These are phyloP conservation scores for Terfezia claveryi DNA, from an alignment of 495 filamentous ascomycete species.

Conservation along the genomic window DNA sequence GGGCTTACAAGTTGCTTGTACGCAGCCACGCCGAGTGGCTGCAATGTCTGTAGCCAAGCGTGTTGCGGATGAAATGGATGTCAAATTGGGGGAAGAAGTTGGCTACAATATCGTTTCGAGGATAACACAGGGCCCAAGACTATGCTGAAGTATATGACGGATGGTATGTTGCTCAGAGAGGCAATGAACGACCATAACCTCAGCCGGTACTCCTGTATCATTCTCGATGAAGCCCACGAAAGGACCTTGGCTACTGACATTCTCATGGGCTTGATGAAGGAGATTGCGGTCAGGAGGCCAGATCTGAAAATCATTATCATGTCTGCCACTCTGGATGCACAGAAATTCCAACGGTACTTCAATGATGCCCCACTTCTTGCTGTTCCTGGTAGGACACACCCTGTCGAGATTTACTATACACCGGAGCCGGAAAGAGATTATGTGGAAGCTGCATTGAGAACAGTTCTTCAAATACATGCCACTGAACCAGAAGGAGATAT, in stretches of 20 bases:
- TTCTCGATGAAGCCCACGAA: constrained; percentile 96
- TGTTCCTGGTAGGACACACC: constrained; percentile 86
- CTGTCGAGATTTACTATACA: constrained; percentile 97
- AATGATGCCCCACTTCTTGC: constrained; percentile 78
- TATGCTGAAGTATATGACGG: constrained; percentile 97
- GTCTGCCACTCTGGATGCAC: constrained; percentile 89
- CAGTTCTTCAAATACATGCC: constrained; percentile 88
- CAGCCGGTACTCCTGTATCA: constrained; percentile 85
- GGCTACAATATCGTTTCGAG: constrained; percentile 99
- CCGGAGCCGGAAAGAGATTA: constrained; percentile 93
- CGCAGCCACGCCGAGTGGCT: constrained; percentile 90
- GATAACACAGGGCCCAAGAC: constrained; percentile 82
- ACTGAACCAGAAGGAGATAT: constrained; percentile 87
- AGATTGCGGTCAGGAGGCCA: constrained; percentile 51
- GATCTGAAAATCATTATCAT: constrained; percentile 96
- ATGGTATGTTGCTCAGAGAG: constrained; percentile 95
- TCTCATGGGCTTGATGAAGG: constrained; percentile 83
- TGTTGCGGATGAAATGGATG: constrained; percentile 94
- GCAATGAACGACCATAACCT: constrained; percentile 93
- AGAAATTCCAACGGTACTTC: constrained; percentile 98
- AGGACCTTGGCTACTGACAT: constrained; percentile 88
- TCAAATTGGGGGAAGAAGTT: constrained; percentile 79
- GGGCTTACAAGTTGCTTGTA: constrained; percentile 83
- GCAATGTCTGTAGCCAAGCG: constrained; percentile 98
- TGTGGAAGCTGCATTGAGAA: constrained; percentile 80